These are phyloP conservation scores for Sphagnum tenellum DNA, from an alignment of 225 moss, liverwort and hornwort species.

Conservation along the genomic window DNA sequence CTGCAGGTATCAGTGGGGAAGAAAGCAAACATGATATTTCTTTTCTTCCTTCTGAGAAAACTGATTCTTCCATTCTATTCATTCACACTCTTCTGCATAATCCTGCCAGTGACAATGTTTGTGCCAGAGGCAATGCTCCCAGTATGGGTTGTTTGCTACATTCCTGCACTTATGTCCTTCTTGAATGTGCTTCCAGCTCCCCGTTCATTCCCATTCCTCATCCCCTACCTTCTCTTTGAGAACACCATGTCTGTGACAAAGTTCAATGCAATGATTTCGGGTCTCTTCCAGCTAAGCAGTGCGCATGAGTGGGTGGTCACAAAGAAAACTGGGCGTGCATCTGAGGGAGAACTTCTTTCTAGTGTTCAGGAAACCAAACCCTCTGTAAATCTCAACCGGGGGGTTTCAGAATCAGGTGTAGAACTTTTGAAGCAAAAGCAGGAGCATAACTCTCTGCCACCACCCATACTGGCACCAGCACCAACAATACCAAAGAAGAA, in stretches of 20 bases:
- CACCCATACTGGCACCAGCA: neutral
- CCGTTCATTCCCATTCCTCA: slow-evolving; percentile 3
- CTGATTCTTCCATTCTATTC: slow-evolving; percentile 8
- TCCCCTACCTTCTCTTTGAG: slow-evolving; percentile 4
- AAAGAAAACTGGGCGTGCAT: slow-evolving; percentile 4
- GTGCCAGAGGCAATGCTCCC: slow-evolving; percentile 5
- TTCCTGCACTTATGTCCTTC: slow-evolving; percentile 8
- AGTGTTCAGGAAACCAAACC: neutral
- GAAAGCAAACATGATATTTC: slow-evolving; percentile 4
- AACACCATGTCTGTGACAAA: slow-evolving; percentile 10
- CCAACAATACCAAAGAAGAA: slow-evolving; percentile 1
- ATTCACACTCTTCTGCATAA: slow-evolving; percentile 8
- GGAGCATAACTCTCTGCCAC: neutral
- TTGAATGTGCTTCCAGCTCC: slow-evolving; percentile 8
- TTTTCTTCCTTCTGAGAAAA: slow-evolving; percentile 5
- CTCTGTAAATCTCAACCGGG: neutral
- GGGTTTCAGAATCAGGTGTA: neutral
- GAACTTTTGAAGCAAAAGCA: neutral
- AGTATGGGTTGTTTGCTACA: slow-evolving; percentile 6
- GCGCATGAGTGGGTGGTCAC: slow-evolving; percentile 7
- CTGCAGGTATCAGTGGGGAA: slow-evolving; percentile 4
- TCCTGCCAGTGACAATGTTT: slow-evolving; percentile 8
- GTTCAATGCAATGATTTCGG: slow-evolving; percentile 7
- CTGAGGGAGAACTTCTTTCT: slow-evolving; percentile 1
- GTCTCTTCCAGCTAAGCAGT: slow-evolving; percentile 3